These are phyloP conservation scores for Lentinula aciculospora DNA, from an alignment of 768 basidiomycete genomes.

Conservation along the genomic window DNA sequence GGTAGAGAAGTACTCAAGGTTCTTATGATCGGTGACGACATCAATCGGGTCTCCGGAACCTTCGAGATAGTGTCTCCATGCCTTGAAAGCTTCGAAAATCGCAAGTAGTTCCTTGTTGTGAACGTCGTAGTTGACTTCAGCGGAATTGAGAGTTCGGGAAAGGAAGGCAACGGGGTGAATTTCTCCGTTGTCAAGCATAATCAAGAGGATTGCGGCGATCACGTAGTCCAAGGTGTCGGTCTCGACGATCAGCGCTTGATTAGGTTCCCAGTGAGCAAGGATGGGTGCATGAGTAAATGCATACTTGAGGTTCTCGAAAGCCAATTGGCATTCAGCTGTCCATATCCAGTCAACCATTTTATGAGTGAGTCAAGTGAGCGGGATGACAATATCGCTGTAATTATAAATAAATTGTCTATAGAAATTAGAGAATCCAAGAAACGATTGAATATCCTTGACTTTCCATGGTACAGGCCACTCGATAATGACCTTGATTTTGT, in stretches of 20 bases:
- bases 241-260: constrained; percentile 19
- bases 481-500: constrained; percentile 27
- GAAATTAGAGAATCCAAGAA: constrained; percentile 38
- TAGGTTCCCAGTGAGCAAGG: constrained; percentile 10
- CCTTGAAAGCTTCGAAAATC: too few relatives aligned
- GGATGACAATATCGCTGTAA: constrained; percentile 23
- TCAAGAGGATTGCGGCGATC: constrained; percentile 27
- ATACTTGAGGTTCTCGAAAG: constrained; percentile 25
- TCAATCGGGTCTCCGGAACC: background rate
- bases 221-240: constrained; percentile 25
- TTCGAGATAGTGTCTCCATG: too few relatives aligned
- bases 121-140: constrained; percentile 19
- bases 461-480: constrained; percentile 32
- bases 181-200: constrained; percentile 32
- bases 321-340: constrained; percentile 13
- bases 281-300: constrained; percentile 21
- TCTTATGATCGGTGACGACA: constrained; percentile 19
- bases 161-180: constrained; percentile 32
- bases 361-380: constrained; percentile 19
- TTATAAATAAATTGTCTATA: constrained; percentile 27
- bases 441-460: constrained; percentile 27
- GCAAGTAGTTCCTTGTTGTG: too few relatives aligned
- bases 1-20: constrained; percentile 17
- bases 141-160: constrained; percentile 18
- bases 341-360: constrained; percentile 22